phyloP scores from a whole-genome alignment of 495 filamentous ascomycete genomes.

The Parmelia sp. region DNA sequence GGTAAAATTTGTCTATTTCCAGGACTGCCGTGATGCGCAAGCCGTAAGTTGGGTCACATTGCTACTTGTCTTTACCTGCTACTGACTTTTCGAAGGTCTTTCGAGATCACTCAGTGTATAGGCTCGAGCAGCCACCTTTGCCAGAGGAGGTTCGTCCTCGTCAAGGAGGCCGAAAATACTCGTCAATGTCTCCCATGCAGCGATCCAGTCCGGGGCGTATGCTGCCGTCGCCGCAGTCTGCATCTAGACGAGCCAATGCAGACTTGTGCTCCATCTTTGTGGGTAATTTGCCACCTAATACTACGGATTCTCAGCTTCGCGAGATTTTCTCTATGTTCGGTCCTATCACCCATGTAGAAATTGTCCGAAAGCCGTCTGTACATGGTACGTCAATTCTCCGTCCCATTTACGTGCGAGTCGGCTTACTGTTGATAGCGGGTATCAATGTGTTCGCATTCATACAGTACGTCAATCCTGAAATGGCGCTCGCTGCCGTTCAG shows the following conservation, averaged over 20 bases:
- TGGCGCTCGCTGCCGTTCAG: slow-evolving; percentile 37
- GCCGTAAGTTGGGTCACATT: slow-evolving; percentile 22
- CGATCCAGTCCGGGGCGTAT: slow-evolving; percentile 15
- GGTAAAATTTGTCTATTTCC: slow-evolving; percentile 42
- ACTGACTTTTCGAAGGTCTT: slow-evolving; percentile 23
- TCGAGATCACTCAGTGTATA: slow-evolving; percentile 24
- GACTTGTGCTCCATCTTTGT: slow-evolving; percentile 49
- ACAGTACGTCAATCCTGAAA: slow-evolving; percentile 36
- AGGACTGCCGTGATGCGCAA: slow-evolving; percentile 36
- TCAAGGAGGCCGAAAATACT: slow-evolving; percentile 5
- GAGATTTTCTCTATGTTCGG: slow-evolving; percentile 38
- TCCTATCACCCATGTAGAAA: slow-evolving; percentile 34
- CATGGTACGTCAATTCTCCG: slow-evolving; percentile 28
- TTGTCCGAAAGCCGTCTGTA: slow-evolving; percentile 33
- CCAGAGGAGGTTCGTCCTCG: slow-evolving; percentile 21
- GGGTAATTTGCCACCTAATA: slow-evolving; percentile 40
- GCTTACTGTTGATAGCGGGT: slow-evolving; percentile 14
- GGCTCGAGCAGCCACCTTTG: slow-evolving; percentile 27
- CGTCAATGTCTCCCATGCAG: slow-evolving; percentile 10
- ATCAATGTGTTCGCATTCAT: slow-evolving; percentile 49
- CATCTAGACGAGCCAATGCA: slow-evolving; percentile 26
- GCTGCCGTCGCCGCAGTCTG: slow-evolving; percentile 11
- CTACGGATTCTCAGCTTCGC: slow-evolving; percentile 34
- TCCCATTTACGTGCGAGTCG: slow-evolving; percentile 6
- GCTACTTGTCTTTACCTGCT: not conserved